Base-by-base conservation (phyloP, 768 basidiomycete species). In the Lentinula sp. region DNA sequence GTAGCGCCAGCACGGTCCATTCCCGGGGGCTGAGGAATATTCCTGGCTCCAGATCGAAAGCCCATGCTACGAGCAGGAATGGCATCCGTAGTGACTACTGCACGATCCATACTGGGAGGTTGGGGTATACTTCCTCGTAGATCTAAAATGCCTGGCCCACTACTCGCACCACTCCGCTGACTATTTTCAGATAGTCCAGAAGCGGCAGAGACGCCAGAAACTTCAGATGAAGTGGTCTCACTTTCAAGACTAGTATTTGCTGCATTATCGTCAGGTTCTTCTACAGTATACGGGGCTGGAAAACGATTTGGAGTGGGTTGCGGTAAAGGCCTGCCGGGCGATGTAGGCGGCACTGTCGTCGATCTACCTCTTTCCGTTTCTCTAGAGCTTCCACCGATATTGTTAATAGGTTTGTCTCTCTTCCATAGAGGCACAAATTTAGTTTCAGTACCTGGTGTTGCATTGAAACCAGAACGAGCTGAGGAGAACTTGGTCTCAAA, bases 401-500 rank as follows among this genome's bases (percentile, higher is more conserved):
- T 39, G n/a, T 39, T 15, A 12, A 54, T 4, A 54, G 35, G 18
- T 4, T 33, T 35, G 53, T 36, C 39, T 46, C 56, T 57, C 37
- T 57, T 57, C 56, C 56, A 57, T 12, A 57, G 45, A 13, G 56
- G 56, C 13, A 57, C 56, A 28, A 57, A 57, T 32, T 57, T 57
- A 16, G 56, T 43, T 16, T 57, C 42, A 4, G 42, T 28, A 28
- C 5, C 18, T 23, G 46, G 12, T 28, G 16, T 36, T 23, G 56
- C 4, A 23, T 20, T 23, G 4, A 18, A 46, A 12, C 42, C 43
- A 45, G 56, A 43, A 54, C 37, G 37, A 32, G 56, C 46, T 2
- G 56, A 42, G 15, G 43, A 57, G 13, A 23, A 33, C 13, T 54
- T 23, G 6, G 41, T 39, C 4, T 57, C 56, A 35, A 57, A 46